Evolutionary conservation across 2,329 filamentous ascomycete species (phyloP).

Genomic region (Cercospora zeae-maydis): DNA sequence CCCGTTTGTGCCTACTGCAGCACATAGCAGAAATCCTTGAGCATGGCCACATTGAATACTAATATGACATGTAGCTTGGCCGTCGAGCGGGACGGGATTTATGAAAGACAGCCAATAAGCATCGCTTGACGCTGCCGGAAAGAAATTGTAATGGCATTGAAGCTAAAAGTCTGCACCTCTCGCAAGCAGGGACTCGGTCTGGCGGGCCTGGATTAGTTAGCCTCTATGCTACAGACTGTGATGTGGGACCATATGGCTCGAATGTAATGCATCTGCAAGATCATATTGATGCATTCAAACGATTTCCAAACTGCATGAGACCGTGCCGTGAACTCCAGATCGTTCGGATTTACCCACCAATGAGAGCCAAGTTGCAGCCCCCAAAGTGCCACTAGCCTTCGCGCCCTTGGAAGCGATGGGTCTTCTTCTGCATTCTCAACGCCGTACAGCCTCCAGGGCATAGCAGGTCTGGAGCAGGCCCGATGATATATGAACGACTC

Average conservation of each 20-base stretch:
- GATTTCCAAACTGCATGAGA: background rate
- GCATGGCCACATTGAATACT: too few relatives aligned
- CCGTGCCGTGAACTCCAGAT: background rate
- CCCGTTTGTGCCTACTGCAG: too few relatives aligned
- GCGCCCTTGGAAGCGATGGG: background rate
- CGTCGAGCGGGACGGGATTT: too few relatives aligned
- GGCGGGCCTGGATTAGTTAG: too few relatives aligned
- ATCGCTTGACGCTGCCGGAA: too few relatives aligned
- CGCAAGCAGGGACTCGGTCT: background rate
- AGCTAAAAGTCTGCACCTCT: background rate
- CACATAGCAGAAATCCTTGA: too few relatives aligned
- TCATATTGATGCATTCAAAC: background rate
- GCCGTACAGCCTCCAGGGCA: background rate
- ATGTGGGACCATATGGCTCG: background rate
- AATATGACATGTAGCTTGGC: too few relatives aligned
- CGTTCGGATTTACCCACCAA: background rate
- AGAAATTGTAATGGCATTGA: too few relatives aligned
- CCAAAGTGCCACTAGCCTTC: background rate
- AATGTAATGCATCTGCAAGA: background rate
- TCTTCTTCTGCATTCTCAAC: background rate
- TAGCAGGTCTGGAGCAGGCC: background rate
- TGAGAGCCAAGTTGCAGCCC: background rate
- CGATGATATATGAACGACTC: background rate
- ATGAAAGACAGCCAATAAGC: too few relatives aligned
- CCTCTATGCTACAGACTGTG: background rate